Conservation (phyloP, 2,329 filamentous ascomycete genomes). For the Cordyceps cateniannulata region DNA sequence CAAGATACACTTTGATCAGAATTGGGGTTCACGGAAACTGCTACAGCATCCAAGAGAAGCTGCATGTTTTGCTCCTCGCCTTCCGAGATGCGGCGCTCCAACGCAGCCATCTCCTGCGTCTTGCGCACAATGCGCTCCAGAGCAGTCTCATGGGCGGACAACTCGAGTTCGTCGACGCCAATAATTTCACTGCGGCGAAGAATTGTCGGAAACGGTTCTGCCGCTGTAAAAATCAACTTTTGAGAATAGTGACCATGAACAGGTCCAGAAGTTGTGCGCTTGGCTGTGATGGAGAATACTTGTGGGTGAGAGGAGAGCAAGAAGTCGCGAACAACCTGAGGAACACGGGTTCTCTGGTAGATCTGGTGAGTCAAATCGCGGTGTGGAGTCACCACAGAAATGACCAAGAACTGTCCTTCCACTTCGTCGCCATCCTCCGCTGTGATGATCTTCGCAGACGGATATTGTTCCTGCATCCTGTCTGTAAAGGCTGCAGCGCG, state of each 20-base stretch:
- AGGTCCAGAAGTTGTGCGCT: conserved; percentile 61
- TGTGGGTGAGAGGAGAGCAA: conserved; percentile 72
- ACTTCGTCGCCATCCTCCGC: conserved; percentile 66
- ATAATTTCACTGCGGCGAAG: conserved; percentile 81
- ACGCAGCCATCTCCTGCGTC: conserved; percentile 71
- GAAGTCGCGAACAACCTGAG: conserved; percentile 79
- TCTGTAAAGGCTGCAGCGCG: conserved; percentile 78
- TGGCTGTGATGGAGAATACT: conserved; percentile 69
- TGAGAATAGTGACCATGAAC: conserved; percentile 71
- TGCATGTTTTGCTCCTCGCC: conserved; percentile 65
- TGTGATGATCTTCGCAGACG: conserved; percentile 73
- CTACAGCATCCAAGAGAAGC: conserved; percentile 67
- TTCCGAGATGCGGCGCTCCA: conserved; percentile 69
- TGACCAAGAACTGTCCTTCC: conserved; percentile 84
- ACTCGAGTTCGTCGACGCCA: conserved; percentile 54
- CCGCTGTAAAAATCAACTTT: conserved; percentile 77
- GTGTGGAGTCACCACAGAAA: conserved; percentile 74
- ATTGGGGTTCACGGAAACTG: conserved; percentile 66
- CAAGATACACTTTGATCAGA: conserved; percentile 72
- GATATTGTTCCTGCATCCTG: conserved; percentile 86
- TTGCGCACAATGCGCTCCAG: conserved; percentile 87
- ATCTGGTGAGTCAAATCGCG: conserved; percentile 77
- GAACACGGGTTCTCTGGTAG: conserved; percentile 80
- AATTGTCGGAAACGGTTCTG: conserved; percentile 86
- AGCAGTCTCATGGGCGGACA: conserved; percentile 77